A percentile compares a stretch with the other conserved stretches of the same genome.
phyloP scores from a whole-genome alignment of 1,284 basidiomycete species.

The Ceratobasidium sp. region DNA sequence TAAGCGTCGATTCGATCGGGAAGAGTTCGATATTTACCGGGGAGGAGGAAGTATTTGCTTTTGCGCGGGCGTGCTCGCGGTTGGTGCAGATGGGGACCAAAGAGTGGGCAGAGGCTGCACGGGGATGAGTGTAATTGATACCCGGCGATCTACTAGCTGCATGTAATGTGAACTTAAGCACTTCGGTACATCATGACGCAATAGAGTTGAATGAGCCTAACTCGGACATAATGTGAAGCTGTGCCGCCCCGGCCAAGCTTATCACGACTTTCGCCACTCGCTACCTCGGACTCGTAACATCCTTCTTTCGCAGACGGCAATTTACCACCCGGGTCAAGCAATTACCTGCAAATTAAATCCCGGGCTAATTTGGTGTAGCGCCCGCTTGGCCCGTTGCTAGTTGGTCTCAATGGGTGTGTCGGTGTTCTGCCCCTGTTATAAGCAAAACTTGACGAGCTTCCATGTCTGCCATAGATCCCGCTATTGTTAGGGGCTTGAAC shows the following conservation, averaged over 20 bases:
- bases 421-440: neutral
- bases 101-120: constrained; percentile 37
- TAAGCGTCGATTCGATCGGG: constrained; percentile 75
- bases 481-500: constrained; percentile 62
- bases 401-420: constrained; percentile 19
- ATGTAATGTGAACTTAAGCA: neutral
- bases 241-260: constrained; percentile 3
- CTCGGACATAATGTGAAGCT: constrained; percentile 10
- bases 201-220: constrained; percentile 17
- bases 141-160: neutral
- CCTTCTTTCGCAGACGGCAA: neutral
- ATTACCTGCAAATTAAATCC: constrained; percentile 21
- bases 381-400: constrained; percentile 2
- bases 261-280: neutral
- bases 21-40: constrained; percentile 87
- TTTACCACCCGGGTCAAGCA: neutral
- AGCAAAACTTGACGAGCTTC: constrained; percentile 4
- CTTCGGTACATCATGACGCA: constrained; percentile 30
- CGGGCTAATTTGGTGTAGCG: constrained; percentile 23
- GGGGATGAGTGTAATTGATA: constrained; percentile 22
- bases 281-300: constrained; percentile 2
- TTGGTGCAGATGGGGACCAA: constrained; percentile 89
- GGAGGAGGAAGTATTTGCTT: constrained; percentile 94
- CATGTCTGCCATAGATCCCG: constrained; percentile 46
- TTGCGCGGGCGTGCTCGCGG: constrained; percentile 88